Evolutionary conservation across 2,329 filamentous ascomycete genomes (phyloP).

Genomic region (Aspergillus udagawae): DNA sequence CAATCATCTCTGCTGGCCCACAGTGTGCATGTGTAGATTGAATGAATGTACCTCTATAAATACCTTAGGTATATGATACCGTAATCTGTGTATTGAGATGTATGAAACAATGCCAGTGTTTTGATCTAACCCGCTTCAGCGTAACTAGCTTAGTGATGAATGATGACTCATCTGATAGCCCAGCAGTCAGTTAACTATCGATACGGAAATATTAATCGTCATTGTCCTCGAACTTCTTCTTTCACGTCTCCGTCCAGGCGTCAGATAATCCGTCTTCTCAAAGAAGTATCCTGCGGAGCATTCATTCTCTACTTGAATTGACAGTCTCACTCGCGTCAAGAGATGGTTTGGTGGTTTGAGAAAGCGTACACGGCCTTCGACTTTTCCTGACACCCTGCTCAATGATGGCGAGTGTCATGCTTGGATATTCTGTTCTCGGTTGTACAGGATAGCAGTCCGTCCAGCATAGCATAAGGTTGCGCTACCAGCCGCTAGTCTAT

Average conservation of each 20-base stretch:
- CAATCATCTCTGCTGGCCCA: too few species aligned
- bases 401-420: constrained; percentile 19
- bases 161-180: background rate
- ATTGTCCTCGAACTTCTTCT: background rate
- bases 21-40: too few species aligned
- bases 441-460: background rate
- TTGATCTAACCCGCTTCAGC: background rate
- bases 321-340: background rate
- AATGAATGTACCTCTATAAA: too few species aligned
- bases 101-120: background rate
- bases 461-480: background rate
- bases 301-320: too few species aligned
- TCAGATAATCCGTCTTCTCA: background rate
- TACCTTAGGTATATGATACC: background rate
- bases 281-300: background rate
- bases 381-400: constrained; percentile 2
- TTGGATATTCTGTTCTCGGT: constrained; percentile 5
- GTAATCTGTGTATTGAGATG: background rate
- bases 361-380: background rate
- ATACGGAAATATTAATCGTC: background rate
- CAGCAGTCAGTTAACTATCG: background rate
- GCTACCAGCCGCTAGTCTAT: background rate
- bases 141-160: background rate
- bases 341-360: background rate
- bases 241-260: background rate